Base-by-base conservation (phyloP, 225 moss, liverwort and hornwort genomes). In the Polytrichum formosum region DNA sequence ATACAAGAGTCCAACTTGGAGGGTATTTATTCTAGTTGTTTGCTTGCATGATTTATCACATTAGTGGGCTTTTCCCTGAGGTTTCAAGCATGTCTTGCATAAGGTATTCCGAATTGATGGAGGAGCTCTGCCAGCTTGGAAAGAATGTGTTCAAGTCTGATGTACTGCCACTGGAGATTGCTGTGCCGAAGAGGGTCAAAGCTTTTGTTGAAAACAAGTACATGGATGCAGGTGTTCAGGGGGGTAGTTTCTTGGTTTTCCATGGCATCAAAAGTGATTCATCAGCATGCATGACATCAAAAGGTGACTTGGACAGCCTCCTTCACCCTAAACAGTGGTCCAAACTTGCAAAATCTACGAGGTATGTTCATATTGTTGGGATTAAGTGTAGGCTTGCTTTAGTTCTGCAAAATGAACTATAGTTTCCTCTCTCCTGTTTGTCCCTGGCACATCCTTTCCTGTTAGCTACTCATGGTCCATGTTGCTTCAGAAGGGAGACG, bases 231-330 rank as follows among this genome's bases (percentile, higher is more conserved):
- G 97, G 91, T 77, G 81, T 91, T 29, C 23, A 66, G 8, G 83
- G 71, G 55, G 90, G 88, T 33, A 82, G 79, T 53, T 98, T 84
- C 55, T 67, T 94, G 70, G 92, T 98, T 2, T 92, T 92, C 58
- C 97, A 98, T 72, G 97, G 97, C 54, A 80, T 94, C 21, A 79
- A 83, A 61, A 81, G 91, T 64, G 88, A 91, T 68, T 98, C 97
- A 46, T 72, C 60, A 70, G 97, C 94, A 60, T 83, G 88, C 25
- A 98, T 98, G 97, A 87, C 89, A 29, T 94, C 92, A 21, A 83
- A 70, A 16, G 94, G 97, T 28, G 94, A 98, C 69, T 68, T 78
- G 56, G 97, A 94, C 74, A 81, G 91, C 84, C 87, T 98, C 58
- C 91, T 98, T 54, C 90, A 92, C 31, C 81, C 88, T 25, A 26